A percentile compares a stretch with the other conserved stretches of the same genome.
phyloP scores from a whole-genome alignment of 2,329 filamentous ascomycete species.

The Trichoderma brevicompactum region DNA sequence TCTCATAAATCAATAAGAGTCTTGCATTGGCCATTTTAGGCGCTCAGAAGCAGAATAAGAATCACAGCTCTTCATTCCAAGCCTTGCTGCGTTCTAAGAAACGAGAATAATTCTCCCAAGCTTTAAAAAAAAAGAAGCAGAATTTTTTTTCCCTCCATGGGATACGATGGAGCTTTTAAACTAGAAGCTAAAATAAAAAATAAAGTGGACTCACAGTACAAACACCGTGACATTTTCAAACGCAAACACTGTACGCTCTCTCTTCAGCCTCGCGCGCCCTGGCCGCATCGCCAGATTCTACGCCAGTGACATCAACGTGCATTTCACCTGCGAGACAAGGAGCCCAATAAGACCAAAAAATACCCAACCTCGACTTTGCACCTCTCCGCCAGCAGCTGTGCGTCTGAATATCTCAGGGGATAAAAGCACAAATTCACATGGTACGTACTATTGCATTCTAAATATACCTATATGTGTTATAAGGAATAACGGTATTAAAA shows the following conservation, averaged over 20 bases:
- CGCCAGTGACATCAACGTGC: slow-evolving; percentile 34
- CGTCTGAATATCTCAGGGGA: no score
- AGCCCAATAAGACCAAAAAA: not conserved
- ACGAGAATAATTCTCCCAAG: not conserved
- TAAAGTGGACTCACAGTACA: slow-evolving; percentile 7
- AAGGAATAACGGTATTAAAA: not conserved
- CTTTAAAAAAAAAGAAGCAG: not conserved
- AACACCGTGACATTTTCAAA: rapidly evolving
- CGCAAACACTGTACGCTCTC: slow-evolving; percentile 29
- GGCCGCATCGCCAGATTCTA: slow-evolving; percentile 6
- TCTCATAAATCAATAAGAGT: slow-evolving; percentile 4
- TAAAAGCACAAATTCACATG: not conserved
- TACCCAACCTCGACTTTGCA: not conserved
- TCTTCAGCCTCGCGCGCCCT: slow-evolving; percentile 26
- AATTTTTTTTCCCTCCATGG: not conserved
- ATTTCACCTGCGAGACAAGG: not conserved
- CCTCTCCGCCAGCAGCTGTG: no score
- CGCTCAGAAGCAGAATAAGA: not conserved
- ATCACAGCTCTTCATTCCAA: not conserved
- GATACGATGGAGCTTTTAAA: not conserved
- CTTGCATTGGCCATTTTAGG: not conserved
- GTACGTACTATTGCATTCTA: not conserved
- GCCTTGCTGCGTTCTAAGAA: not conserved
- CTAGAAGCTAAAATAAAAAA: not conserved
- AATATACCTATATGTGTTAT: no score